Conservation (phyloP, 352 stramenopile genomes). For the Globisporangium paddicum region DNA sequence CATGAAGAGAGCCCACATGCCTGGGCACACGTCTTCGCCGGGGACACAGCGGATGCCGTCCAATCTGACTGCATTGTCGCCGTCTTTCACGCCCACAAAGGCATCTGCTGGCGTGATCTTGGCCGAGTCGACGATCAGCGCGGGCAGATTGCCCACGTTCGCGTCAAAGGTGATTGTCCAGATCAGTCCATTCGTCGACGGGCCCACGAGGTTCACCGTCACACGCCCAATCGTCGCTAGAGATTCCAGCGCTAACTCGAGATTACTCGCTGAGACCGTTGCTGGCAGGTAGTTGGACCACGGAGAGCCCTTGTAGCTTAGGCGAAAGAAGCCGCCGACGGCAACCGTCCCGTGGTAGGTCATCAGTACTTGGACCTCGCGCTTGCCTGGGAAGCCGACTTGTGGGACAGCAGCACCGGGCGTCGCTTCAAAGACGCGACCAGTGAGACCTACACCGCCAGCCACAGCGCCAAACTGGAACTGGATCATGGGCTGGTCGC, state of each 20-base stretch:
- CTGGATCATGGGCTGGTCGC: conserved; percentile 66
- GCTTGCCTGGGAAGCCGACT: conserved; percentile 46
- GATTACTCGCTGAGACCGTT: conserved; percentile 21
- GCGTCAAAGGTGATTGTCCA: conserved; percentile 84
- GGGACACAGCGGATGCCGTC: conserved; percentile 39
- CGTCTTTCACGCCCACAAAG: conserved; percentile 64
- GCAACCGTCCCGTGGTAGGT: conserved; percentile 34
- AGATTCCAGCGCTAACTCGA: conserved; percentile 54
- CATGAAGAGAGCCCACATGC: conserved; percentile 36
- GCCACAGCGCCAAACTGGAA: conserved; percentile 27
- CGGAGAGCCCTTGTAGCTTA: conserved; percentile 67
- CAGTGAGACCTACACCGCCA: conserved; percentile 23
- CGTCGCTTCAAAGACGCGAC: conserved; percentile 44
- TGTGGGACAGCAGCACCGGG: conserved; percentile 38
- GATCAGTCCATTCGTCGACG: conserved; percentile 35
- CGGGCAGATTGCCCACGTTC: conserved; percentile 50
- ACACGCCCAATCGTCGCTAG: conserved; percentile 66
- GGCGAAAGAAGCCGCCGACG: conserved; percentile 59
- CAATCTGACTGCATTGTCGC: conserved; percentile 65
- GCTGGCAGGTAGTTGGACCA: conserved; percentile 70
- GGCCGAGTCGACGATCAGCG: conserved; percentile 45
- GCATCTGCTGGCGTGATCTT: conserved; percentile 43
- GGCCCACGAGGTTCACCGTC: conserved; percentile 24
- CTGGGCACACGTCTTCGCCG: conserved; percentile 35
- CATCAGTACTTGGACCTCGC: conserved; percentile 72